Percentiles rank a stretch among this genome's conserved stretches.
These are phyloP conservation scores for Rhinocladiella similis DNA, from an alignment of 2,329 filamentous ascomycete genomes.

Conservation along the genomic window DNA sequence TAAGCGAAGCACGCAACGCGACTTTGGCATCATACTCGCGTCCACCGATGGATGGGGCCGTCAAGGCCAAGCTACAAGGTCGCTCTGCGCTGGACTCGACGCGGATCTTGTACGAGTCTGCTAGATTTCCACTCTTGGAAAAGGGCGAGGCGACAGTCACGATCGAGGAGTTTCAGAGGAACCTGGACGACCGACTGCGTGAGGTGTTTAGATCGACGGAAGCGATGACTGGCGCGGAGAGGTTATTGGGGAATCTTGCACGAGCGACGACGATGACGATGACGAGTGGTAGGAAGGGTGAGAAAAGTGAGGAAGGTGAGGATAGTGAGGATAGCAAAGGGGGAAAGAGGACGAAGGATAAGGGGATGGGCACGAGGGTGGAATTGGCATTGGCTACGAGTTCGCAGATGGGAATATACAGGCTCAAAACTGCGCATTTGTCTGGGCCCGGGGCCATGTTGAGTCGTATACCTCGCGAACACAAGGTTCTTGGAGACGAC, in stretches of 20 bases:
- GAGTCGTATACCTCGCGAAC: background rate
- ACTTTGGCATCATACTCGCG: background rate
- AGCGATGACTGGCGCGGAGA: background rate
- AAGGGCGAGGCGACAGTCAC: background rate
- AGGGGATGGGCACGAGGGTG: too few relatives aligned
- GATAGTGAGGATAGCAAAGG: background rate
- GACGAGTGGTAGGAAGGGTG: too few relatives aligned
- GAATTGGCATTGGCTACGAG: conserved; percentile 1
- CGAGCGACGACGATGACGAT: background rate
- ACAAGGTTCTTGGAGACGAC: conserved; percentile 77
- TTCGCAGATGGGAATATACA: background rate
- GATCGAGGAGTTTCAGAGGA: background rate
- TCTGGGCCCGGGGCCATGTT: background rate
- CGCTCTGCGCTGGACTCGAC: background rate
- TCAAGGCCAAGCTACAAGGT: background rate
- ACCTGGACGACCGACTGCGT: background rate
- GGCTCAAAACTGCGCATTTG: background rate
- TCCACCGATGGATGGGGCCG: background rate
- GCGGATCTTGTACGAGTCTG: background rate
- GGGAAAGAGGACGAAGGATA: background rate
- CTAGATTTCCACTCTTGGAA: background rate
- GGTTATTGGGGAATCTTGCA: background rate
- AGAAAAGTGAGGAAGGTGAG: too few relatives aligned
- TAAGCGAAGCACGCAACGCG: background rate
- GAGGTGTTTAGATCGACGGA: background rate